Conservation (phyloP, 2,329 filamentous ascomycete species). For the Furcasterigmium furcatum region DNA sequence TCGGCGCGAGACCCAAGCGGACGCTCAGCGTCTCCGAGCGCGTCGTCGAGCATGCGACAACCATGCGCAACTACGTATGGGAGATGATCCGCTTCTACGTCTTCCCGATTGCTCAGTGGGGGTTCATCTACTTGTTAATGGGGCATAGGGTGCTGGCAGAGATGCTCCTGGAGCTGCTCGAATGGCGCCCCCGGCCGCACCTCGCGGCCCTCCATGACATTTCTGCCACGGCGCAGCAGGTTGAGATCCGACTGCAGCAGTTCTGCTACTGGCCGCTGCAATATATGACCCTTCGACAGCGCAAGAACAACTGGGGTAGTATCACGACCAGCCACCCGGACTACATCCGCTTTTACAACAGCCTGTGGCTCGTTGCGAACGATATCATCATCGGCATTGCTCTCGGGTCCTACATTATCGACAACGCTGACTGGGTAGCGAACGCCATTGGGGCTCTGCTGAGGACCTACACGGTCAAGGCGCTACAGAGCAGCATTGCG, state of each 20-base stretch:
- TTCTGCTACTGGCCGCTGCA: conserved; percentile 99
- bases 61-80: conserved; percentile 76
- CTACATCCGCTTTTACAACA: conserved; percentile 99
- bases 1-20: conserved; percentile 77
- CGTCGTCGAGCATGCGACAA: conserved; percentile 89
- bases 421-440: conserved; percentile 85
- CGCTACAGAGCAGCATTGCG: conserved; percentile 80
- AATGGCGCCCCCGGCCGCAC: conserved; percentile 78
- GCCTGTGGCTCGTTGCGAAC: conserved; percentile 95
- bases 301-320: conserved; percentile 92
- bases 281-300: conserved; percentile 83
- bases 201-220: conserved; percentile 89
- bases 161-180: conserved; percentile 71
- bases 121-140: conserved; percentile 77
- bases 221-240: conserved; percentile 93
- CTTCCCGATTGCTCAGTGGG: conserved; percentile 69
- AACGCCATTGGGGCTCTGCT: conserved; percentile 74
- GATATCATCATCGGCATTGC: conserved; percentile 98
- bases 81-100: conserved; percentile 71
- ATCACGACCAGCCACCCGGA: conserved; percentile 94
- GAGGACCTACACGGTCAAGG: conserved; percentile 80
- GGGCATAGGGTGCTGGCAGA: conserved; percentile 80
- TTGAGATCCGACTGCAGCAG: conserved; percentile 94
- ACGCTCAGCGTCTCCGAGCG: conserved; percentile 90
- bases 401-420: conserved; percentile 92